Conservation (phyloP, 2,329 filamentous ascomycete species). For the Pyrenochaeta sp. region DNA sequence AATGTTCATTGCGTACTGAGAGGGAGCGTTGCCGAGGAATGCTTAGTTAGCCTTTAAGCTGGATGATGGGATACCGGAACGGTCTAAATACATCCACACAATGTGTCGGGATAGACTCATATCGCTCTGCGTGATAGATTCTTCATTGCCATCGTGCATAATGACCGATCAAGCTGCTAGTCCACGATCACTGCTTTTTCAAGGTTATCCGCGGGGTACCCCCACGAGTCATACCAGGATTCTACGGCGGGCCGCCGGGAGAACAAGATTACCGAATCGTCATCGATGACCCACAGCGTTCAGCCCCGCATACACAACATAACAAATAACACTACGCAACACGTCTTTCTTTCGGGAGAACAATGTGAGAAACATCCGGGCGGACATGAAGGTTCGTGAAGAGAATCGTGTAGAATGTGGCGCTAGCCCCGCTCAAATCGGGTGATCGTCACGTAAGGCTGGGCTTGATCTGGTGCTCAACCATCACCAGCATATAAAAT, state of each 20-base stretch:
- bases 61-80: not conserved
- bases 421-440: too few species aligned
- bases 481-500: not conserved
- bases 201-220: not conserved
- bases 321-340: too few species aligned
- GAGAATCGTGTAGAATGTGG: too few species aligned
- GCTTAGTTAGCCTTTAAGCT: not conserved
- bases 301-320: not conserved
- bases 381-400: too few species aligned
- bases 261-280: constrained; percentile 1
- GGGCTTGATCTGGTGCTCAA: too few species aligned
- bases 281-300: not conserved
- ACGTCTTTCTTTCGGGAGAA: too few species aligned
- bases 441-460: too few species aligned
- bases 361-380: too few species aligned
- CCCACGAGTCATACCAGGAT: not conserved
- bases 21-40: constrained; percentile 15
- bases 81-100: not conserved
- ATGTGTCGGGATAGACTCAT: not conserved
- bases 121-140: not conserved
- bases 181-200: not conserved
- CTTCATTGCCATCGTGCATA: not conserved
- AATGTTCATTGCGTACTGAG: constrained; percentile 41
- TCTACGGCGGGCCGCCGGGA: not conserved
- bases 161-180: not conserved